Evolutionary conservation across 306 rosid species (phyloP).

Genomic region (Trifolium subterraneum): DNA sequence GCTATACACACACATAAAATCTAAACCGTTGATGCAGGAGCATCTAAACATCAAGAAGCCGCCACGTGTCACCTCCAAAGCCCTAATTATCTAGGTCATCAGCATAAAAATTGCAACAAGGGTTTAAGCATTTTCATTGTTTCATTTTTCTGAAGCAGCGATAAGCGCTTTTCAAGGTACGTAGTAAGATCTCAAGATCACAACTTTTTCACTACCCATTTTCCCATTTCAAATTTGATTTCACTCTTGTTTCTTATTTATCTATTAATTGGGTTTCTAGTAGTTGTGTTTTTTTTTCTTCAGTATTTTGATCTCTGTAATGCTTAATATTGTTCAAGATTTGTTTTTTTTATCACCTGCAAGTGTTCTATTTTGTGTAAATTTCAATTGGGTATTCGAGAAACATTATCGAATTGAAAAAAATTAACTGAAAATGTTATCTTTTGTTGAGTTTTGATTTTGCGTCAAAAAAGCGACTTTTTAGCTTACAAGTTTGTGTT

Average conservation of each 20-base stretch:
- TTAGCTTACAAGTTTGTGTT: slow-evolving; percentile 6
- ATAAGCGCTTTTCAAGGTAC: slow-evolving; percentile 15
- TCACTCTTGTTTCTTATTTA: slow-evolving; percentile 11
- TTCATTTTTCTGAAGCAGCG: not conserved
- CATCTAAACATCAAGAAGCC: not conserved
- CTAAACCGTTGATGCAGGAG: slow-evolving; percentile 1
- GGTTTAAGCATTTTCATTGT: slow-evolving; percentile 31
- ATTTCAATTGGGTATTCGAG: slow-evolving; percentile 12
- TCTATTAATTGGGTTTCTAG: slow-evolving; percentile 5
- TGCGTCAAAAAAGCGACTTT: too few species aligned
- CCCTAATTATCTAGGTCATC: slow-evolving; percentile 13
- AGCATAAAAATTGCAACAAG: not conserved
- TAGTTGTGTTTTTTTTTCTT: not conserved
- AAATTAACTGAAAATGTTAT: not conserved
- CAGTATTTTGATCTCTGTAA: not conserved
- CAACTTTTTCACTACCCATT: slow-evolving; percentile 9
- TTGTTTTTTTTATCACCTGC: slow-evolving; percentile 5
- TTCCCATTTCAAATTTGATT: not conserved
- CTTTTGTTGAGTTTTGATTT: not conserved
- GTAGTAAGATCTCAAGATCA: slow-evolving; percentile 35
- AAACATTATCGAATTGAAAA: slow-evolving; percentile 8
- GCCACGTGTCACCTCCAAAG: slow-evolving; percentile 41
- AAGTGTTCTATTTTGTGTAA: slow-evolving; percentile 6
- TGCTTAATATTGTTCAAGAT: slow-evolving; percentile 9
- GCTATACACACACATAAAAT: not conserved